Evolutionary conservation across 768 basidiomycete species (phyloP), one percentile per base, ranked within the genome.

Genomic region (Pleurotus cornucopiae): DNA sequence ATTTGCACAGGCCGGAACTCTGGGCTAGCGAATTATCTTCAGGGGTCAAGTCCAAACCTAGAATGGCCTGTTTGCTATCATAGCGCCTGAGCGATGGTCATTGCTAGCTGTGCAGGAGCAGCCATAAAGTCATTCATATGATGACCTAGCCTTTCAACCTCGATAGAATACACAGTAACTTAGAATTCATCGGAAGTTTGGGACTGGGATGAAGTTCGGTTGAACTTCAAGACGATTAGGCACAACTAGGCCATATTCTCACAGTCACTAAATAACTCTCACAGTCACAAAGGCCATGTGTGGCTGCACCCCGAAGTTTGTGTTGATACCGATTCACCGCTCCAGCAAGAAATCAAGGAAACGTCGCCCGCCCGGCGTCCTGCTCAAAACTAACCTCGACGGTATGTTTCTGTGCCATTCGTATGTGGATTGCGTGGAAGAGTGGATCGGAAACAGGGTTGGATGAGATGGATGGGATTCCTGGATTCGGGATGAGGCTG

Each of bases 311-410:
- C 5, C 37, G 37, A 38, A 26, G 57, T 37, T 45, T 41, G 45
- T 12, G 56, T 47, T 45, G 26, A 52, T 43, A 52, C 39, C 51
- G 51, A 53, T 38, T 18, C 39, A 53, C 51, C 51, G 51, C 11
- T 41, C 69, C 39, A 37, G 51, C 39, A 53, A 53, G 51, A 53
- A 53, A 23, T 51, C 51, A 39, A 53, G 73, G 73, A 70, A 71
- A 72, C 76, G 74, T 77, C 76, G 74, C 67, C 66, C 68, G 72
- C 69, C 71, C 73, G 73, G 73, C 72, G 61, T 67, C 69, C 65
- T 70, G 70, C 71, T 61, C 52, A 59, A 61, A 64, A 61, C 41
- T 53, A 69, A 72, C 67, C 72, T 74, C 73, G 67, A 73, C 74
- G 74, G 79, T 80, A 71, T 66, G 77, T 78, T 40, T 51, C 56